Percentiles rank a stretch among this genome's conserved stretches.
phyloP scores from a whole-genome alignment of 2,329 filamentous ascomycete genomes.

The Hirsutella rhossiliensis region DNA sequence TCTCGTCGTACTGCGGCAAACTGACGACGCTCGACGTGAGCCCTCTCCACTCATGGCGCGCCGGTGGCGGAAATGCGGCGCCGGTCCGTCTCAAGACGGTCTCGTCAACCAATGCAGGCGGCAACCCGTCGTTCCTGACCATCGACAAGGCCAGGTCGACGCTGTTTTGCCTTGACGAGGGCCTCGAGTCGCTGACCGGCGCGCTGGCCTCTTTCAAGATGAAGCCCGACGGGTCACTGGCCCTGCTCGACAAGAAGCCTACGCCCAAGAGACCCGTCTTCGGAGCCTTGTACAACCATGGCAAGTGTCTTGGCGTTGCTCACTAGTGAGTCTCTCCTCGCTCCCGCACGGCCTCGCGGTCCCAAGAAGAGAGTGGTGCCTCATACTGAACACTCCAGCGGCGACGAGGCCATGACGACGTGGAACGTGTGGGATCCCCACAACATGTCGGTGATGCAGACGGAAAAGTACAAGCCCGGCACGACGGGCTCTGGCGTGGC shows the following conservation, averaged over 20 bases:
- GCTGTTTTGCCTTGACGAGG: constrained; percentile 52
- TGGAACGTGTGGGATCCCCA: constrained; percentile 29
- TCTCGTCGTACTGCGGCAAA: constrained; percentile 34
- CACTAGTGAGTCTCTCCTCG: constrained; percentile 27
- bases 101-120: constrained; percentile 32
- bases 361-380: background rate
- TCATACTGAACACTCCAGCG: constrained; percentile 12
- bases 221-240: constrained; percentile 24
- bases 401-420: constrained; percentile 28
- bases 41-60: background rate
- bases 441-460: constrained; percentile 22
- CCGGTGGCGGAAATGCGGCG: background rate
- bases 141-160: constrained; percentile 34
- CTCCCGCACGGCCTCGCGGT: background rate
- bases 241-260: constrained; percentile 19
- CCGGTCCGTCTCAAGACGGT: constrained; percentile 25
- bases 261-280: constrained; percentile 31
- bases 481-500: constrained; percentile 23
- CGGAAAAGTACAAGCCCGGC: constrained; percentile 25
- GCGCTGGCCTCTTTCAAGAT: constrained; percentile 30
- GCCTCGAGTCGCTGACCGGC: constrained; percentile 31
- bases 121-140: constrained; percentile 48
- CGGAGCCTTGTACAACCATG: constrained; percentile 28
- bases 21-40: constrained; percentile 35
- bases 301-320: constrained; percentile 26